Evolutionary conservation across 108 stramenopile genomes (phyloP).

Genomic region (Cyclotella baltica): DNA sequence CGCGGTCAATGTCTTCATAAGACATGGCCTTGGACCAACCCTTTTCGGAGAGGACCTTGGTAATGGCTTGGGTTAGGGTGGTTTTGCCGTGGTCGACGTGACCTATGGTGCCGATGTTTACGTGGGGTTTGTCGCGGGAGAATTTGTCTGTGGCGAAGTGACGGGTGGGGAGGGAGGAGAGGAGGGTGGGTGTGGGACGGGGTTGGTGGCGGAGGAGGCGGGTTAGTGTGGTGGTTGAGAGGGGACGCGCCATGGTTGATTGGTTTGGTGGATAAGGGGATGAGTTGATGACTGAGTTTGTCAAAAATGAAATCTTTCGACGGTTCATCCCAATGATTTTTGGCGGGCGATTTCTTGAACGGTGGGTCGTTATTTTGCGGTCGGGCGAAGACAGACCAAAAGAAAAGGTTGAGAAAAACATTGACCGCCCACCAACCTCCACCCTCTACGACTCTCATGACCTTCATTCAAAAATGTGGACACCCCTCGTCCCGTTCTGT

Average conservation of each 20-base stretch:
- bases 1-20: constrained; percentile 97
- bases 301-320: too few relatives aligned
- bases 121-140: constrained; percentile 94
- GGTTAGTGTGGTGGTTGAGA: constrained; percentile 6
- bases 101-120: constrained; percentile 99
- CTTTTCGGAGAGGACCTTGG: constrained; percentile 94
- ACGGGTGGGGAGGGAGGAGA: constrained; percentile 15
- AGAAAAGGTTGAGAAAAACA: too few relatives aligned
- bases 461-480: too few relatives aligned
- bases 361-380: too few relatives aligned
- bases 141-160: constrained; percentile 71
- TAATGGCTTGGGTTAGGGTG: constrained; percentile 99
- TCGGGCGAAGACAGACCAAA: too few relatives aligned
- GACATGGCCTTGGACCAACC: constrained; percentile 86
- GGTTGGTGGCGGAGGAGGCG: constrained; percentile 5
- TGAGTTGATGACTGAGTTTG: background rate
- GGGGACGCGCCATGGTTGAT: constrained; percentile 1
- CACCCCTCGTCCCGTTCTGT: too few relatives aligned
- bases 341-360: too few relatives aligned
- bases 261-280: background rate
- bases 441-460: too few relatives aligned
- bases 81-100: constrained; percentile 99
- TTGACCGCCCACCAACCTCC: too few relatives aligned
- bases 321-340: too few relatives aligned
- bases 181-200: background rate